Percentiles rank a stretch among this genome's conserved stretches.
Conservation (phyloP, 768 basidiomycete genomes). For the Ramaria rubella region DNA sequence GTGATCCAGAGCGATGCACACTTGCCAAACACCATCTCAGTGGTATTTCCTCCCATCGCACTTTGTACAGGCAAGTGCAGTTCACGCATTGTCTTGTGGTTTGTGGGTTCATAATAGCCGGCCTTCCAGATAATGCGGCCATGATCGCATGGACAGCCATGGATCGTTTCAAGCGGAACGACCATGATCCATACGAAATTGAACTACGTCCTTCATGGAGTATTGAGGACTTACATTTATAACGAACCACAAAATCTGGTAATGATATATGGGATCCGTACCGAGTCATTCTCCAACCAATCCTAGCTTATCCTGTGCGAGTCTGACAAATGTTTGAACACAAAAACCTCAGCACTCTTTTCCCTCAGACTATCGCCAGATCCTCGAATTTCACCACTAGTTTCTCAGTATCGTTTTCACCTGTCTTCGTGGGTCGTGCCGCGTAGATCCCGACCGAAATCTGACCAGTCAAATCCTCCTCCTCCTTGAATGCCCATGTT, state of each 20-base stretch:
- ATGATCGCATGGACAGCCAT: conserved; percentile 96
- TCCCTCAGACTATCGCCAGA: background rate
- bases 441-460: conserved; percentile 20
- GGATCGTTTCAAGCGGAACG: conserved; percentile 60
- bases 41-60: conserved; percentile 68
- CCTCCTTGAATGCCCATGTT: conserved; percentile 22
- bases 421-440: conserved; percentile 18
- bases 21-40: conserved; percentile 31
- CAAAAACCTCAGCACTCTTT: background rate
- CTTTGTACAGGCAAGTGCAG: conserved; percentile 67
- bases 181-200: conserved; percentile 56
- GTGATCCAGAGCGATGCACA: conserved; percentile 21
- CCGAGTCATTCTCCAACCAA: background rate
- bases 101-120: background rate
- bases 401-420: conserved; percentile 11
- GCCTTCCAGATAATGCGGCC: conserved; percentile 78
- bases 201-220: conserved; percentile 70
- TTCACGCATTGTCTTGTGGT: background rate
- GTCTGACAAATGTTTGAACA: background rate
- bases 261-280: background rate
- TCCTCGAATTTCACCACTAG: conserved; percentile 14
- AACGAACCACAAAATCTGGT: background rate
- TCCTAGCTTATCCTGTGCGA: background rate
- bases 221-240: conserved; percentile 46
- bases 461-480: conserved; percentile 8